Evolutionary conservation across 2,329 filamentous ascomycete species (phyloP).

Genomic region (Coniochaeta sp.): DNA sequence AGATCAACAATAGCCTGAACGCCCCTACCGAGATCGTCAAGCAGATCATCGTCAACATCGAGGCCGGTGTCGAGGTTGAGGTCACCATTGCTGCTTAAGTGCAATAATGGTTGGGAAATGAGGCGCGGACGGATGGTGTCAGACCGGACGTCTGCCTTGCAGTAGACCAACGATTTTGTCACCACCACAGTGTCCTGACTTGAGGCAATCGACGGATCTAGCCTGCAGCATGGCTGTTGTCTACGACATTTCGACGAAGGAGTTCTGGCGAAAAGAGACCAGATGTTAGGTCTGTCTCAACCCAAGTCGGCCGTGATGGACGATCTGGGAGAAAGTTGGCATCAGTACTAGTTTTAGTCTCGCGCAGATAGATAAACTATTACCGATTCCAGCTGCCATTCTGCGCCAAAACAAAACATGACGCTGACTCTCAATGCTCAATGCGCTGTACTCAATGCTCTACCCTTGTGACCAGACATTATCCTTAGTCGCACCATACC

Average conservation of each 20-base stretch:
- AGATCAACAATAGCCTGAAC: constrained; percentile 55
- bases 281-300: not conserved
- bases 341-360: not conserved
- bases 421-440: no score
- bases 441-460: not conserved
- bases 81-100: constrained; percentile 80
- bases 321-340: not conserved
- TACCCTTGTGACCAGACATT: not conserved
- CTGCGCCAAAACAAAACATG: not conserved
- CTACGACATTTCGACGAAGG: not conserved
- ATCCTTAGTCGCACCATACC: not conserved
- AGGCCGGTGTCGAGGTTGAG: constrained; percentile 89
- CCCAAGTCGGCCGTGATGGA: not conserved
- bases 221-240: not conserved
- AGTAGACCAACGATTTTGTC: not conserved
- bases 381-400: not conserved
- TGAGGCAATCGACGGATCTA: not conserved
- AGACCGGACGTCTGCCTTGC: not conserved
- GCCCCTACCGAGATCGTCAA: constrained; percentile 97
- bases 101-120: not conserved
- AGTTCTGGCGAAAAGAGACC: not conserved
- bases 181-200: not conserved
- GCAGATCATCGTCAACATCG: constrained; percentile 95
- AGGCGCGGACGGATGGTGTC: not conserved
- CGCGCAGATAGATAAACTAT: not conserved